Evolutionary conservation across 148 eudicot species (phyloP).

Genomic region (Fagopyrum homotropicum): DNA sequence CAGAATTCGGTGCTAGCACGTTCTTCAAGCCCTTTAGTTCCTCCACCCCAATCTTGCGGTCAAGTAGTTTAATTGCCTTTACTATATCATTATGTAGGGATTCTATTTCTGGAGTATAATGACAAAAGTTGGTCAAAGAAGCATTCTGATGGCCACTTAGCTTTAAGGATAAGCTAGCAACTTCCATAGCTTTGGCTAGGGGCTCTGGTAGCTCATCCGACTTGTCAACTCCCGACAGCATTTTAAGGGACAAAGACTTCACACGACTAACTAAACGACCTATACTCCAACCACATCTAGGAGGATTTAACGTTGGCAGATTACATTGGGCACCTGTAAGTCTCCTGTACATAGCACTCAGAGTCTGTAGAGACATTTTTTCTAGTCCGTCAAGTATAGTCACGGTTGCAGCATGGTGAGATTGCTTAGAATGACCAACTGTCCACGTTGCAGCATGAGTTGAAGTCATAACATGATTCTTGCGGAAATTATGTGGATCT

Average conservation of each 20-base stretch:
- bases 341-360: conserved; percentile 61
- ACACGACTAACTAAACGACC: conserved; percentile 23
- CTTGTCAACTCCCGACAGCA: conserved; percentile 40
- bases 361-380: conserved; percentile 31
- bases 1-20: conserved; percentile 37
- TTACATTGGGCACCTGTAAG: conserved; percentile 38
- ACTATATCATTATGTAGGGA: conserved; percentile 52
- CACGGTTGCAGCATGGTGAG: conserved; percentile 35
- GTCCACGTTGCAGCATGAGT: neutral
- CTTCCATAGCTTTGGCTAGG: conserved; percentile 57
- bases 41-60: conserved; percentile 26
- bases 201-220: conserved; percentile 40
- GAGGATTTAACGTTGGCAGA: conserved; percentile 27
- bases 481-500: conserved; percentile 38
- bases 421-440: conserved; percentile 21
- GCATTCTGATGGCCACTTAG: conserved; percentile 22
- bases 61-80: conserved; percentile 46
- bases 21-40: conserved; percentile 36
- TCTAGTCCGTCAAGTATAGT: conserved; percentile 44
- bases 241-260: conserved; percentile 23
- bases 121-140: conserved; percentile 22
- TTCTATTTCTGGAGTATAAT: conserved; percentile 36
- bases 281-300: conserved; percentile 28
- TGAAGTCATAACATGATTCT: conserved; percentile 13
- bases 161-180: conserved; percentile 42